A percentile compares a stretch with the other conserved stretches of the same genome.
Evolutionary conservation across 495 filamentous ascomycete genomes (phyloP).

Genomic region (Collariella sp.): DNA sequence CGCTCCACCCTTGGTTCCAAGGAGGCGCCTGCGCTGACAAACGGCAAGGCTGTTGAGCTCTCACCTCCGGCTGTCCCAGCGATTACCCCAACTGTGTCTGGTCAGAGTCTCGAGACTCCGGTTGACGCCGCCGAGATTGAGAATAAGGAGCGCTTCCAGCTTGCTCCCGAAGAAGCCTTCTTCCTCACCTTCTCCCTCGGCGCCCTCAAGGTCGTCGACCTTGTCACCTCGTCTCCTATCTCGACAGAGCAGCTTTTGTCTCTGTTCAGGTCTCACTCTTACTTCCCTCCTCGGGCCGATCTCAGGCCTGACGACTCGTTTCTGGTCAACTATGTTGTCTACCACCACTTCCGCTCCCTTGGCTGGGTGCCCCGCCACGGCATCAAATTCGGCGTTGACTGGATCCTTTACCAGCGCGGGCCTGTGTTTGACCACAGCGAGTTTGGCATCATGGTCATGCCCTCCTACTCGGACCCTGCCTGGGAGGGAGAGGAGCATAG

Average conservation of each 20-base stretch:
- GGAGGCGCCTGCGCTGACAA: background rate
- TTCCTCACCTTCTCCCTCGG: conserved; percentile 82
- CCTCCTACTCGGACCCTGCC: conserved; percentile 66
- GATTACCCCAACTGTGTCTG: background rate
- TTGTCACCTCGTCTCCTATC: conserved; percentile 41
- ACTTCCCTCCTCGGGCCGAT: conserved; percentile 52
- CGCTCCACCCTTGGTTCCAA: conserved; percentile 3
- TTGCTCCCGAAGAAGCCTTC: conserved; percentile 84
- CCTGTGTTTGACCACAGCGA: conserved; percentile 92
- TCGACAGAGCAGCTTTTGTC: conserved; percentile 47
- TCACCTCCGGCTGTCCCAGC: background rate
- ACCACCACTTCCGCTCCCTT: conserved; percentile 93
- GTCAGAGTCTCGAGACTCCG: background rate
- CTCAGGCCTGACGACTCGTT: conserved; percentile 68
- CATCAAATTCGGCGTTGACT: conserved; percentile 92
- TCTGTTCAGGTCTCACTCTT: conserved; percentile 58
- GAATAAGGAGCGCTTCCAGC: conserved; percentile 85
- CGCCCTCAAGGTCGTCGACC: conserved; percentile 56
- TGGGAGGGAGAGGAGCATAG: conserved; percentile 52
- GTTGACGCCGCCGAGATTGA: conserved; percentile 33
- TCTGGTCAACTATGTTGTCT: conserved; percentile 74
- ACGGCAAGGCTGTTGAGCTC: background rate
- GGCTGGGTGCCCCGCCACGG: conserved; percentile 94
- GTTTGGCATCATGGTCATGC: conserved; percentile 77
- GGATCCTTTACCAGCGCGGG: conserved; percentile 87